Evolutionary conservation across 208 protist genomes (phyloP), one percentile per base, ranked within the genome.

Genomic region (Acanthamoeba healyi): DNA sequence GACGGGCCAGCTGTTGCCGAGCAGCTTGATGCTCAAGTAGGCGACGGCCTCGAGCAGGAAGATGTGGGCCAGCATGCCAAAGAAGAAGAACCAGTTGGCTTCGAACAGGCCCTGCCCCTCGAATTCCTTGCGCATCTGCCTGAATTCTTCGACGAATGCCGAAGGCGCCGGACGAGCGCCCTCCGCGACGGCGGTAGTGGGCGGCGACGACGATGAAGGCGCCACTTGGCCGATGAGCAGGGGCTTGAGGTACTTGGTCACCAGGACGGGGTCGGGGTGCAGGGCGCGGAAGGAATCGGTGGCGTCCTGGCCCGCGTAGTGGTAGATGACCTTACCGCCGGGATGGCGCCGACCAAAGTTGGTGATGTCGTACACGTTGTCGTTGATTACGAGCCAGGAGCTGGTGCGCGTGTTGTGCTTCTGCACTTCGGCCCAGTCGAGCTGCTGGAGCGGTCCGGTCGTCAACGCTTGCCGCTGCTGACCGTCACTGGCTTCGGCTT

Each of bases 311-410:
- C 72, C 72, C 15, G 72, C 72, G 26, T 82, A 49, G 72, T 49
- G 72, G 72, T 32, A 82, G 72, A 82, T 42, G 1, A 82, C 72
- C 24, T 82, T 49, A 26, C 72, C 72, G 40, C 72, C 72, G 36
- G 72, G 36, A 29, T 42, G 42, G 36, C 72, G 72, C 42, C 36
- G 72, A 26, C 72, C 36, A 29, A 82, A 82, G 72, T 42, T 49
- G 72, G 72, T 51, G 72, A 82, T 26, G 42, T 82, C 72, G 72
- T 82, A 82, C 22, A 82, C n/a, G 19, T n/a, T 12, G 72, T 82
- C n/a, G n/a, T 49, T 42, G 24, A 82, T 82, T 22, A 82, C 72
- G 17, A 82, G 72, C 72, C 72, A 82, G 7, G 72, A 42, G 72
- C 42, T 49, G 6, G 3, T 22, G 72, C 72, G 72, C 40, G 72